Percentiles rank a stretch among this genome's conserved stretches.
Evolutionary conservation across 768 basidiomycete genomes (phyloP).

Genomic region (Russula earlei): DNA sequence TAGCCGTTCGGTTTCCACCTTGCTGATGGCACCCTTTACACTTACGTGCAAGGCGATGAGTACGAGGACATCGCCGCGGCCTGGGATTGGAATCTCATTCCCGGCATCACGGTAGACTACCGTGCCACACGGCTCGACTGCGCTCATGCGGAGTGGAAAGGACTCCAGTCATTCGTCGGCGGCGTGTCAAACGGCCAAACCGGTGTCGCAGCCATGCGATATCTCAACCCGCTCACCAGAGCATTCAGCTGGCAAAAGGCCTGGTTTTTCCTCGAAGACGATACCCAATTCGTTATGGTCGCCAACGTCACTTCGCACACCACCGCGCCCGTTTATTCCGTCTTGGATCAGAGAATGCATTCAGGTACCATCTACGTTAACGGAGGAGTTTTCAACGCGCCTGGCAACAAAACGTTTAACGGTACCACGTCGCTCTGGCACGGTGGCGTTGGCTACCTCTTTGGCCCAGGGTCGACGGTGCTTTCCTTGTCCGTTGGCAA

Average conservation of each 20-base stretch:
- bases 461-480: too few relatives aligned
- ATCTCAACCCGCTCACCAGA: conserved; percentile 51
- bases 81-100: conserved; percentile 75
- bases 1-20: conserved; percentile 43
- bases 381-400: conserved; percentile 19
- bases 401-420: conserved; percentile 21
- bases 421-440: conserved; percentile 46
- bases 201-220: conserved; percentile 56
- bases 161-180: conserved; percentile 52
- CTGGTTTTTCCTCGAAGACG: conserved; percentile 63
- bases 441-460: too few relatives aligned
- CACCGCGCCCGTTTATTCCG: conserved; percentile 45
- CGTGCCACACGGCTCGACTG: conserved; percentile 45
- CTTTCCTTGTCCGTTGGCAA: too few relatives aligned
- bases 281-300: conserved; percentile 55
- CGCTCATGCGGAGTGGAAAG: conserved; percentile 32
- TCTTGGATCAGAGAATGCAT: conserved; percentile 55
- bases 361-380: conserved; percentile 37
- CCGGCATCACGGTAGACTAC: conserved; percentile 63
- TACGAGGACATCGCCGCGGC: conserved; percentile 64
- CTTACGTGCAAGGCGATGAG: conserved; percentile 55
- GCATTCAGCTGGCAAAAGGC: conserved; percentile 54
- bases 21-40: conserved; percentile 54
- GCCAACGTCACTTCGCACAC: conserved; percentile 37
- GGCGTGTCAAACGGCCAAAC: conserved; percentile 49